Evolutionary conservation across 2,329 filamentous ascomycete species (phyloP).

Genomic region (Phoma sp.): DNA sequence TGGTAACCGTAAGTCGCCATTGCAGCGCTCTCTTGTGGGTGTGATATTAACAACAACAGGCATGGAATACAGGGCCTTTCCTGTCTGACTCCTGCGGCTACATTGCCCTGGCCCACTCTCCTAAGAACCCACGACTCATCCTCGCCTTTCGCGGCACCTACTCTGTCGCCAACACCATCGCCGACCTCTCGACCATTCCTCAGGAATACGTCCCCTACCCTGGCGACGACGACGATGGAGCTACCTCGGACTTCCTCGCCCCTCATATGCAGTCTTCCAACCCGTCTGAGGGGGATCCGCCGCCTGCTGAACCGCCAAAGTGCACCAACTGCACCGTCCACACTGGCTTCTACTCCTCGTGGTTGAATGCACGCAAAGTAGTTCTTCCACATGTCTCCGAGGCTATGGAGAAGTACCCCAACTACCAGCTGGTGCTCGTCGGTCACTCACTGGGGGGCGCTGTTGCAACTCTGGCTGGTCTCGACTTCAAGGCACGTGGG

Average conservation of each 20-base stretch:
- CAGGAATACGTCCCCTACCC: conserved; percentile 93
- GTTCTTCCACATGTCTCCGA: conserved; percentile 73
- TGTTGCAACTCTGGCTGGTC: conserved; percentile 83
- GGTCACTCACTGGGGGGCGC: conserved; percentile 94
- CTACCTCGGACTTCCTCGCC: conserved; percentile 36
- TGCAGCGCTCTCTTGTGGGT: neutral
- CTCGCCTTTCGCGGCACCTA: conserved; percentile 95
- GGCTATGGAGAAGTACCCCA: conserved; percentile 68
- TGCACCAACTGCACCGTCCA: conserved; percentile 94
- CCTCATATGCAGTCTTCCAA: conserved; percentile 21
- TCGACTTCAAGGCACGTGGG: conserved; percentile 80
- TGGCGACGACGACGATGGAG: conserved; percentile 54
- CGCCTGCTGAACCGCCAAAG: conserved; percentile 53
- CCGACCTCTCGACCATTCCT: conserved; percentile 87
- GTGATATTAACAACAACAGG: conserved; percentile 50
- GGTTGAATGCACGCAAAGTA: conserved; percentile 74
- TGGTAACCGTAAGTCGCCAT: conserved; percentile 64
- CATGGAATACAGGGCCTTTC: conserved; percentile 89
- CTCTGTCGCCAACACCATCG: conserved; percentile 87
- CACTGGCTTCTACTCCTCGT: conserved; percentile 85
- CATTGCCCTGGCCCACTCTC: conserved; percentile 81
- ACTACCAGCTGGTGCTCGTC: conserved; percentile 78
- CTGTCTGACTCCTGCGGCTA: conserved; percentile 94
- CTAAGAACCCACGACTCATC: conserved; percentile 69
- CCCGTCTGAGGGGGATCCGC: conserved; percentile 26